phyloP scores from a whole-genome alignment of 768 basidiomycete genomes.

The Boletus patriciae region DNA sequence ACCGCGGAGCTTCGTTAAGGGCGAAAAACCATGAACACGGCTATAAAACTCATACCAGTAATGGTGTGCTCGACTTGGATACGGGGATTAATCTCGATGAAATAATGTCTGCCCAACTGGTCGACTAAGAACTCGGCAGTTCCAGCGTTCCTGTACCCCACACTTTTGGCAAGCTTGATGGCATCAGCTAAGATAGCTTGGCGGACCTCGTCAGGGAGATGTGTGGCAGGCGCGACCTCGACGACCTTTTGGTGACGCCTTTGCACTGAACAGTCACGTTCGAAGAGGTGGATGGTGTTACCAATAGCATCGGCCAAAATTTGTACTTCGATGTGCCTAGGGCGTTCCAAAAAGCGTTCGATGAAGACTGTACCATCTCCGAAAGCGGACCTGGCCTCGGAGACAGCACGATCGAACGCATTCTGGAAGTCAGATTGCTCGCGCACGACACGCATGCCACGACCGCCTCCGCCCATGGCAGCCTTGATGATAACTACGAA shows the following conservation, averaged over 20 bases:
- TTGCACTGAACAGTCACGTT: slow-evolving; percentile 99
- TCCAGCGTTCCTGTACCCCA: slow-evolving; percentile 94
- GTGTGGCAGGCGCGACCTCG: slow-evolving; percentile 95
- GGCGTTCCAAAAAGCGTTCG: slow-evolving; percentile 94
- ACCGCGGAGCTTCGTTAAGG: background rate
- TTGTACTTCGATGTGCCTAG: slow-evolving; percentile 97
- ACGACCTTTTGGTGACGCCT: slow-evolving; percentile 98
- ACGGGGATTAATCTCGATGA: slow-evolving; percentile 99
- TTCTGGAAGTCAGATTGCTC: slow-evolving; percentile 89
- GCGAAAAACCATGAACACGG: background rate
- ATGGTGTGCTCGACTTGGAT: slow-evolving; percentile 99
- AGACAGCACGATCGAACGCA: slow-evolving; percentile 88
- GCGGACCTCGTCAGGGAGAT: slow-evolving; percentile 87
- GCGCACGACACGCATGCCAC: slow-evolving; percentile 98
- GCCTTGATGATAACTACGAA: slow-evolving; percentile 94
- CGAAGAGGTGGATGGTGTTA: slow-evolving; percentile 97
- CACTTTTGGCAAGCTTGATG: slow-evolving; percentile 90
- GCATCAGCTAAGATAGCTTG: slow-evolving; percentile 88
- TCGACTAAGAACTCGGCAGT: slow-evolving; percentile 99
- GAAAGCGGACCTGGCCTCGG: slow-evolving; percentile 94
- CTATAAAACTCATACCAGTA: slow-evolving; percentile 61
- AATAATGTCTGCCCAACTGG: slow-evolving; percentile 94
- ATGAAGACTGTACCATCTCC: slow-evolving; percentile 99
- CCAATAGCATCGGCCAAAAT: slow-evolving; percentile 87
- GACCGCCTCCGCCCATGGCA: slow-evolving; percentile 97